These are phyloP conservation scores for Rhodotorula mucilaginosa DNA, from an alignment of 1,284 basidiomycete species.

Conservation along the genomic window DNA sequence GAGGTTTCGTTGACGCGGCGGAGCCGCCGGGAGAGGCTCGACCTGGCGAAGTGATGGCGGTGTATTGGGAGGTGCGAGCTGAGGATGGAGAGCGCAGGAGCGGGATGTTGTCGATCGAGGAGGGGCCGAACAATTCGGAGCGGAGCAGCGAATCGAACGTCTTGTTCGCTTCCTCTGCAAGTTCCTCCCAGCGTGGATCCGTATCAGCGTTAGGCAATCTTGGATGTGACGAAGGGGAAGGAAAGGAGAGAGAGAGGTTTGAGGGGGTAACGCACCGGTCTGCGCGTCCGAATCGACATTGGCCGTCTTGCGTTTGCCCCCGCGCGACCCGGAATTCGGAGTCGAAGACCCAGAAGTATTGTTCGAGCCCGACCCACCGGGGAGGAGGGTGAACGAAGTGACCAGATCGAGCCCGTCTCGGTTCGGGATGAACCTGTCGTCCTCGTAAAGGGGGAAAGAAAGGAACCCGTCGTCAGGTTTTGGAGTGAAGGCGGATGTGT, in stretches of 20 bases:
- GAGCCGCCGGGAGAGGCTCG: constrained; percentile 23
- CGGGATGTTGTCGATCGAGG: constrained; percentile 32
- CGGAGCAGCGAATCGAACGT: constrained; percentile 56
- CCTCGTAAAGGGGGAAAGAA: too few relatives aligned
- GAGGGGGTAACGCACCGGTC: constrained; percentile 46
- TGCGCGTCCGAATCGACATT: constrained; percentile 50
- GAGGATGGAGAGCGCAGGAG: constrained; percentile 34
- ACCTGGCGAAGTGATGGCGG: constrained; percentile 18
- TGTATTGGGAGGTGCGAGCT: constrained; percentile 37
- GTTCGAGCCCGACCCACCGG: constrained; percentile 42
- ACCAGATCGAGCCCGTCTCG: constrained; percentile 55
- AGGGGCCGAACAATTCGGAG: constrained; percentile 54
- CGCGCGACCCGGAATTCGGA: constrained; percentile 39
- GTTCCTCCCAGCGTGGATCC: constrained; percentile 2
- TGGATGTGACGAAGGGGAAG: too few relatives aligned
- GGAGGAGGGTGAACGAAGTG: constrained; percentile 54
- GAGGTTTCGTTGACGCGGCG: constrained; percentile 46
- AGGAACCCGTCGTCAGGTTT: too few relatives aligned
- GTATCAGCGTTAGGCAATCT: too few relatives aligned
- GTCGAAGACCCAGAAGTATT: constrained; percentile 21
- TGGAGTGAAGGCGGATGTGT: too few relatives aligned
- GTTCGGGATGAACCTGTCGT: constrained; percentile 55
- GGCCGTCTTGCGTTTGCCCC: constrained; percentile 47
- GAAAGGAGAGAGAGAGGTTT: not conserved
- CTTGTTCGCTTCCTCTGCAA: constrained; percentile 55